Percentiles rank a stretch among this genome's conserved stretches.
phyloP scores from a whole-genome alignment of 2,329 filamentous ascomycete species.

The Neopestalotiopsis sp. region DNA sequence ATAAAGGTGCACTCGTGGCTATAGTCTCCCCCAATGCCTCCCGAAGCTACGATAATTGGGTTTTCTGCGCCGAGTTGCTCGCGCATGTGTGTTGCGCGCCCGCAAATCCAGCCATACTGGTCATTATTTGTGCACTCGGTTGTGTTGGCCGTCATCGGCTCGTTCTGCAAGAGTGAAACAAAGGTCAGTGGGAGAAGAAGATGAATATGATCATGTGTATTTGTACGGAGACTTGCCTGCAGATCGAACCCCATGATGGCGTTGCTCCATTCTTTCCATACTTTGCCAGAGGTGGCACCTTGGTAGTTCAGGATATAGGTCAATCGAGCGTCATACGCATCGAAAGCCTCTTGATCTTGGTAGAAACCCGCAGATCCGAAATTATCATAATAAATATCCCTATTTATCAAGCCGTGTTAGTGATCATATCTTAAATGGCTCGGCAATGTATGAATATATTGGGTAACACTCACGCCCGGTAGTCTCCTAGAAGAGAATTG shows the following conservation, averaged over 20 bases:
- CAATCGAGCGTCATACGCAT: slow-evolving; percentile 35
- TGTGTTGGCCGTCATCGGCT: slow-evolving; percentile 33
- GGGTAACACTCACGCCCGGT: not conserved
- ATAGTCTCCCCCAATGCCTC: slow-evolving; percentile 37
- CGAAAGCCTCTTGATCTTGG: slow-evolving; percentile 32
- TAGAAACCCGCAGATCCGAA: slow-evolving; percentile 34
- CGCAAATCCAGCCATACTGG: slow-evolving; percentile 35
- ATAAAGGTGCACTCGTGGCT: slow-evolving; percentile 35
- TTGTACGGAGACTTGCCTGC: slow-evolving; percentile 24
- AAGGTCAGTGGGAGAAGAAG: not conserved
- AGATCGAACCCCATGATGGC: slow-evolving; percentile 40
- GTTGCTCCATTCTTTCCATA: slow-evolving; percentile 38
- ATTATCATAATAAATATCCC: slow-evolving; percentile 28
- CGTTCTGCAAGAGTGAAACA: slow-evolving; percentile 29
- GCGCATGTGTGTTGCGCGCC: slow-evolving; percentile 33
- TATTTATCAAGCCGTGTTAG: slow-evolving; percentile 2
- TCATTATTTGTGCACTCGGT: slow-evolving; percentile 29
- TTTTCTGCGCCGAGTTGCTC: slow-evolving; percentile 30
- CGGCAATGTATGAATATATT: too few species aligned
- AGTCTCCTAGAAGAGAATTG: slow-evolving; percentile 27
- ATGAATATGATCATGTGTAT: not conserved
- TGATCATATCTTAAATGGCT: too few species aligned
- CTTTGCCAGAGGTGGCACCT: slow-evolving; percentile 33
- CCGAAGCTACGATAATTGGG: slow-evolving; percentile 36
- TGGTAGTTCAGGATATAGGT: slow-evolving; percentile 37